Evolutionary conservation across 78 protist species (phyloP).

Genomic region (Blattamonas nauphoetae): DNA sequence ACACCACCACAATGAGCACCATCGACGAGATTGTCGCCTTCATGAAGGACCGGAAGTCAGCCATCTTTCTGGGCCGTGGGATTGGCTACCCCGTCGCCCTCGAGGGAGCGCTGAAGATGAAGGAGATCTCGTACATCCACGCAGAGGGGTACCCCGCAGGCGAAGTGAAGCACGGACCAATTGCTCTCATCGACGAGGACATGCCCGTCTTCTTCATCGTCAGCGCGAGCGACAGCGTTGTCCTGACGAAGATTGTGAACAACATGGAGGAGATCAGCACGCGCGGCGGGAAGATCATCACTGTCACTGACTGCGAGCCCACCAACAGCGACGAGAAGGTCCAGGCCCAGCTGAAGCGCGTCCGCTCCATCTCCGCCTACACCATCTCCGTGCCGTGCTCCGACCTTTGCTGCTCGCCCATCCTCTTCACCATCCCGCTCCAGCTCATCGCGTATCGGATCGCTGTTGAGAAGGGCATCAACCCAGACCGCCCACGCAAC

Average conservation of each 20-base stretch:
- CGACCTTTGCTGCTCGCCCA: background rate
- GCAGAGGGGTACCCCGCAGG: constrained; percentile 84
- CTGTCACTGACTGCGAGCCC: background rate
- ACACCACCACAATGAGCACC: background rate
- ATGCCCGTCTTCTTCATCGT: constrained; percentile 8
- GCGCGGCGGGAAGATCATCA: background rate
- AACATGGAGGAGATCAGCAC: constrained; percentile 15
- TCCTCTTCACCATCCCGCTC: background rate
- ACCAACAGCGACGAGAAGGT: background rate
- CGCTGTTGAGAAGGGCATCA: constrained; percentile 11
- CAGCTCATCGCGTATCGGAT: constrained; percentile 33
- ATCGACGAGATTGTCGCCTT: constrained; percentile 41
- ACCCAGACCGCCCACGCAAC: constrained; percentile 89
- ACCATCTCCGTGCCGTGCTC: background rate
- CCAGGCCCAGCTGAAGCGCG: background rate
- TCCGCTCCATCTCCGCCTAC: background rate
- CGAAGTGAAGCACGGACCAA: constrained; percentile 95
- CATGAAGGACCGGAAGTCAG: constrained; percentile 18
- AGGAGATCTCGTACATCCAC: constrained; percentile 89
- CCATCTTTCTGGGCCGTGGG: constrained; percentile 85
- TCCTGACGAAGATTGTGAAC: background rate
- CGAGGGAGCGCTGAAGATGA: constrained; percentile 79
- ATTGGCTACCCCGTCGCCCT: constrained; percentile 66
- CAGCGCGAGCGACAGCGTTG: background rate
- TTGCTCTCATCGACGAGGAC: constrained; percentile 70